Evolutionary conservation across 345 rosid genomes (phyloP), one percentile per base, ranked within the genome.

Genomic region (Syzygium grande): DNA sequence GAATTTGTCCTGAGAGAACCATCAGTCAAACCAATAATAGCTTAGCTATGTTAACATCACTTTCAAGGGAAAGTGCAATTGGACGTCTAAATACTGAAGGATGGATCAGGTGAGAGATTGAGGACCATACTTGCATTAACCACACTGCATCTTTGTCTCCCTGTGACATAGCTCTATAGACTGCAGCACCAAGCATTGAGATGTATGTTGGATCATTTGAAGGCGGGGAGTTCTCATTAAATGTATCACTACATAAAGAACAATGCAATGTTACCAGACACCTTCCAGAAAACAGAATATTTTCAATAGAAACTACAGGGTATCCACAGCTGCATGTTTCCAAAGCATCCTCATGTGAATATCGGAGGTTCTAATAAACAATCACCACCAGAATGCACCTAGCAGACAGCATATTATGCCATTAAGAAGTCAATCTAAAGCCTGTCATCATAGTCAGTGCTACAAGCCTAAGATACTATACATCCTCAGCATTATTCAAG

Each of bases 201-300:
- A 97, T 97, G 87, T 93, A 97, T 83, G 88, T 87, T 86, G 97
- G 87, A 86, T 97, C 97, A 92, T 90, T 93, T 83, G 99, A 96
- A 73, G 99, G 99, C 41, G 99, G 99, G 73, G 92, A 89, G 89
- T 97, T 97, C 89, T 97, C 99, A 92, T 97, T 97, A 92, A 97
- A 97, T 86, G 99, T 95, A 89, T 97, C 99, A 85, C 99, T 97
- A 92, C 92, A 92, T 86, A 87, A 84, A 88, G 84, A 85, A 86
- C n/a, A 85, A 78, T 38, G 89, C 25, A 86, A 86, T 53, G 51
- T 84, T 41, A 84, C 23, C 27, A 30, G 83, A 73, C 49, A 38
- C 23, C 79, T 73, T 73, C 14, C 49, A 9, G 46, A 73, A 34
- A 73, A 73, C 27, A 73, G 25, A 73, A 34, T 11, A 73, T 19